These are phyloP conservation scores for Melampsora americana DNA, from an alignment of 1,284 basidiomycete genomes.

Conservation along the genomic window DNA sequence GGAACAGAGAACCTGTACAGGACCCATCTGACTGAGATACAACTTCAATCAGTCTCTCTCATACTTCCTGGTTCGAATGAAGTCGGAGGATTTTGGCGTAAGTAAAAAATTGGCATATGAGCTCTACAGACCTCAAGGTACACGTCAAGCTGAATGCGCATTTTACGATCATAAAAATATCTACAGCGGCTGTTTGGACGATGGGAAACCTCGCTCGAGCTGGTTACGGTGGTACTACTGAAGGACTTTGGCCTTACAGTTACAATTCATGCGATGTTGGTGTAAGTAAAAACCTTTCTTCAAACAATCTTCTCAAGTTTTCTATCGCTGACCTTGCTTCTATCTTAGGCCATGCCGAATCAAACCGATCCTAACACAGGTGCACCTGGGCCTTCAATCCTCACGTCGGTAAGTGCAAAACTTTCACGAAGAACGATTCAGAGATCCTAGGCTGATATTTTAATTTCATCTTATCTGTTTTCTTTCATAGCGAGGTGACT, in stretches of 20 bases:
- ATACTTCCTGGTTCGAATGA: constrained; percentile 48
- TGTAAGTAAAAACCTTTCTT: neutral
- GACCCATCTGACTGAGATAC: neutral
- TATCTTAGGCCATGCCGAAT: constrained; percentile 40
- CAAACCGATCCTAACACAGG: constrained; percentile 44
- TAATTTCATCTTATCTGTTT: constrained; percentile 25
- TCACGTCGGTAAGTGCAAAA: constrained; percentile 9
- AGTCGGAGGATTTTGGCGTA: constrained; percentile 48
- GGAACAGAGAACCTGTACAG: neutral
- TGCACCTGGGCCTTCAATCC: constrained; percentile 26
- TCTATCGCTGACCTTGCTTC: neutral
- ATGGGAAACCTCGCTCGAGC: constrained; percentile 54
- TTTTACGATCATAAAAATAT: constrained; percentile 47
- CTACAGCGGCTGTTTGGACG: constrained; percentile 50
- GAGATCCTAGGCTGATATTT: constrained; percentile 40
- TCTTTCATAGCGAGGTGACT: constrained; percentile 25
- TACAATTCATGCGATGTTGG: constrained; percentile 53
- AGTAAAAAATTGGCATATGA: constrained; percentile 48
- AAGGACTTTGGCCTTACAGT: constrained; percentile 53
- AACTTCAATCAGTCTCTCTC: neutral
- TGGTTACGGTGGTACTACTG: constrained; percentile 52
- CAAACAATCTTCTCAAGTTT: neutral
- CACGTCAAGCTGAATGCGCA: constrained; percentile 22
- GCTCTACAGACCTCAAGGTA: constrained; percentile 5
- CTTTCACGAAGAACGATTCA: constrained; percentile 24